phyloP scores from a whole-genome alignment of 2,329 filamentous ascomycete species.

The Diaporthe destruens region DNA sequence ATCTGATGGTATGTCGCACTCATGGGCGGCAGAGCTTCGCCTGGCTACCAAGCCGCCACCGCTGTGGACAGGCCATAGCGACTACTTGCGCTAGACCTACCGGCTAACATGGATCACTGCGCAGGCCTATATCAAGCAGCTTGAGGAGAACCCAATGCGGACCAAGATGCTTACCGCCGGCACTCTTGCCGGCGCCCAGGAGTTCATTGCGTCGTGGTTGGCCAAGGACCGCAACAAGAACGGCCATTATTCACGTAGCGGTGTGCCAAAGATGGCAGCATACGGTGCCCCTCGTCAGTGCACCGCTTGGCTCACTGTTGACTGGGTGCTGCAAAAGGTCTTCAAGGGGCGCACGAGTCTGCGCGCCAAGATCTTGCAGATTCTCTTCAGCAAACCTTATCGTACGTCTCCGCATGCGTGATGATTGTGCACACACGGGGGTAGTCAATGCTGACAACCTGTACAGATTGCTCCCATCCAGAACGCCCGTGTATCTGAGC shows the following conservation, averaged over 20 bases:
- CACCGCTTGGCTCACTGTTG: slow-evolving; percentile 92
- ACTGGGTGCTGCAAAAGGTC: slow-evolving; percentile 90
- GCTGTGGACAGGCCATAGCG: background rate
- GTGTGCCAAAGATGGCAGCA: slow-evolving; percentile 97
- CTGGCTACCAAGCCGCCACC: background rate
- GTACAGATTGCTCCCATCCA: slow-evolving; percentile 91
- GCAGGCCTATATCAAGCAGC: slow-evolving; percentile 92
- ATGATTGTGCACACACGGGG: background rate
- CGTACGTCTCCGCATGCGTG: slow-evolving; percentile 66
- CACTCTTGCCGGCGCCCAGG: slow-evolving; percentile 88
- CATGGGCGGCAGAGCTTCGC: background rate
- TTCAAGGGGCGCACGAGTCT: slow-evolving; percentile 93
- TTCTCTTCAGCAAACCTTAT: slow-evolving; percentile 95
- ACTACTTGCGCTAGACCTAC: slow-evolving; percentile 32
- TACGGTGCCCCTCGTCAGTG: slow-evolving; percentile 96
- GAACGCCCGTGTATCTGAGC: slow-evolving; percentile 91
- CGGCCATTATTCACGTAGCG: slow-evolving; percentile 96
- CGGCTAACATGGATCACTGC: slow-evolving; percentile 44
- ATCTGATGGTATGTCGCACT: slow-evolving; percentile 75
- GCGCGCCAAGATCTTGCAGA: slow-evolving; percentile 95
- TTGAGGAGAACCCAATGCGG: slow-evolving; percentile 92
- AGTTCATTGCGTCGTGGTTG: slow-evolving; percentile 95
- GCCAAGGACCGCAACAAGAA: slow-evolving; percentile 97
- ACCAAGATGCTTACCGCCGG: slow-evolving; percentile 99
- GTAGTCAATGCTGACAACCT: slow-evolving; percentile 9